These are phyloP conservation scores for Hemerocallis citrina DNA, from an alignment of 106 monocot species.

Conservation along the genomic window DNA sequence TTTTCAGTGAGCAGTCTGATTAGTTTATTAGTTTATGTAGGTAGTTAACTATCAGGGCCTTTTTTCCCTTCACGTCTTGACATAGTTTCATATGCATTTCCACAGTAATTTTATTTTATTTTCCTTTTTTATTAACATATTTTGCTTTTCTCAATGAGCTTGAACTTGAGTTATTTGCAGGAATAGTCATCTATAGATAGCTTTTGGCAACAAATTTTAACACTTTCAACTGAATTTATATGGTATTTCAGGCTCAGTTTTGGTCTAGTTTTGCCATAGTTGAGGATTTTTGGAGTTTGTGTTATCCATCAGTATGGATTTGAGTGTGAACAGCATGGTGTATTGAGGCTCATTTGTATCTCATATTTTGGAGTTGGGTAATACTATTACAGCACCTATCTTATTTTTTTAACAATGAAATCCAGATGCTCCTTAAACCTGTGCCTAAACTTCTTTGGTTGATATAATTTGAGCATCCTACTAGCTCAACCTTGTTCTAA, in stretches of 20 bases:
- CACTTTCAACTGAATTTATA: constrained; percentile 11
- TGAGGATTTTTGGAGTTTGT: neutral
- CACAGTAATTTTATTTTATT: neutral
- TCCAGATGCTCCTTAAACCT: too few relatives aligned
- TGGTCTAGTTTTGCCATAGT: constrained; percentile 1
- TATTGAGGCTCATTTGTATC: neutral
- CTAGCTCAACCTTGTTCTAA: neutral
- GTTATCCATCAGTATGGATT: neutral
- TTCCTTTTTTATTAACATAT: too few relatives aligned
- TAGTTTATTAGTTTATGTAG: neutral
- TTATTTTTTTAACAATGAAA: too few relatives aligned
- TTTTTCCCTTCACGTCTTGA: neutral
- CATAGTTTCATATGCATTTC: neutral
- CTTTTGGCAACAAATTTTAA: constrained; percentile 1
- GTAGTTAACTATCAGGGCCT: neutral
- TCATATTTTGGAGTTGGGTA: neutral
- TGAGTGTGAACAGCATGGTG: neutral
- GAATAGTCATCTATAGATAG: neutral
- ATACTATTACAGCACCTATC: neutral
- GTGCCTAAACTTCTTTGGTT: neutral
- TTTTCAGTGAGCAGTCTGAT: neutral
- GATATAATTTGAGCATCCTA: neutral
- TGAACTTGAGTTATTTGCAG: neutral
- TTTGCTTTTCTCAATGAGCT: too few relatives aligned
- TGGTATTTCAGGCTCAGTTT: constrained; percentile 2